Percentiles rank a stretch among this genome's conserved stretches.
These are phyloP conservation scores for Mortierella sp. DNA, from an alignment of 371 early-diverging fungal genomes.

Conservation along the genomic window DNA sequence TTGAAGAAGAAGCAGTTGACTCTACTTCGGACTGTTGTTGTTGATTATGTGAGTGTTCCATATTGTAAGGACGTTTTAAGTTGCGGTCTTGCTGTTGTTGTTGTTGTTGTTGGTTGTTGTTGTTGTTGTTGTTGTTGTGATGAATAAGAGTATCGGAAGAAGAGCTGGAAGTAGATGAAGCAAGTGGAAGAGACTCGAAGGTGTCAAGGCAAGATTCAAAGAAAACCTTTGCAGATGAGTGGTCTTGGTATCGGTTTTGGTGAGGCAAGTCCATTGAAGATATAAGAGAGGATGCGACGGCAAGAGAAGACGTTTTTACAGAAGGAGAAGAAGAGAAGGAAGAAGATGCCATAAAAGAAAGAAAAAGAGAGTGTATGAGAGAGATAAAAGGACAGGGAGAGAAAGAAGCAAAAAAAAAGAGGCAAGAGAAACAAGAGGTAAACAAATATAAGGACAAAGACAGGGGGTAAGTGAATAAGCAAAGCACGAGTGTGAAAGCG, in stretches of 20 bases:
- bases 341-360: background rate
- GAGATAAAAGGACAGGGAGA: background rate
- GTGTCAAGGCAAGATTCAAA: slow-evolving; percentile 48
- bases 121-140: background rate
- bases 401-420: background rate
- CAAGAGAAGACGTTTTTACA: slow-evolving; percentile 1
- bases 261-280: slow-evolving; percentile 46
- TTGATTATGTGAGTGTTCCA: slow-evolving; percentile 6
- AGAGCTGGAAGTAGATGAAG: slow-evolving; percentile 25
- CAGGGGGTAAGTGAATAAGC: background rate
- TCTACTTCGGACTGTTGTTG: slow-evolving; percentile 12
- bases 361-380: slow-evolving; percentile 6
- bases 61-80: background rate
- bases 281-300: slow-evolving; percentile 16
- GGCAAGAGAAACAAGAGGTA: background rate
- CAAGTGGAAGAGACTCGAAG: slow-evolving; percentile 26
- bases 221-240: slow-evolving; percentile 38
- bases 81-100: slow-evolving; percentile 14
- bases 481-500: background rate
- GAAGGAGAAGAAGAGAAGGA: slow-evolving; percentile 4
- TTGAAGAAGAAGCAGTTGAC: slow-evolving; percentile 2
- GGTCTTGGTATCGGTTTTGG: slow-evolving; percentile 47
- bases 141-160: slow-evolving; percentile 30
- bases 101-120: slow-evolving; percentile 5
- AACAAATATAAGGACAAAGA: background rate